Conservation (phyloP, 2,329 filamentous ascomycete species). For the Xylaria sp. region DNA sequence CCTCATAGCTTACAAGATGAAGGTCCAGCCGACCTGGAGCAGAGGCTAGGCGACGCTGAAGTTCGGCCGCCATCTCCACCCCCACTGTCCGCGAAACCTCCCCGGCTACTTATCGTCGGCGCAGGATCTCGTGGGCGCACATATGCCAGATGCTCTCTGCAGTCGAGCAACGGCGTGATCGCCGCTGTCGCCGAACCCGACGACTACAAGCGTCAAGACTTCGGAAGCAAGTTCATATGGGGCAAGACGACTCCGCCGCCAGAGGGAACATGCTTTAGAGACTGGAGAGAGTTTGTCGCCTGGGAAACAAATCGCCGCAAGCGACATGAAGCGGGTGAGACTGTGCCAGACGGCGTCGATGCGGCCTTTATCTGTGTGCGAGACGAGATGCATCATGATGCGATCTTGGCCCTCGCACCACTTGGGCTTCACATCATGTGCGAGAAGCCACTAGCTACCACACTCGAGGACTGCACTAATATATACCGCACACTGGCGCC, state of each 20-base stretch:
- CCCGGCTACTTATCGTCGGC: slow-evolving; percentile 81
- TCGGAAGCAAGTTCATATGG: slow-evolving; percentile 82
- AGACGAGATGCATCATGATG: slow-evolving; percentile 88
- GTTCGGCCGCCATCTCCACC: slow-evolving; percentile 55
- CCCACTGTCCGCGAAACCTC: slow-evolving; percentile 60
- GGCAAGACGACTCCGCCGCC: slow-evolving; percentile 59
- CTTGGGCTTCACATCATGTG: slow-evolving; percentile 86
- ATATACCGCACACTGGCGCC: slow-evolving; percentile 71
- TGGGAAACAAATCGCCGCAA: slow-evolving; percentile 75
- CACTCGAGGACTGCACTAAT: slow-evolving; percentile 78
- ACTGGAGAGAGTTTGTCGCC: slow-evolving; percentile 80
- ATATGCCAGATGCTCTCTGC: slow-evolving; percentile 76
- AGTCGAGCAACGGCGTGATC: slow-evolving; percentile 74
- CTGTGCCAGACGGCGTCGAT: slow-evolving; percentile 66
- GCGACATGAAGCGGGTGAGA: slow-evolving; percentile 60
- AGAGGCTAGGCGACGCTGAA: slow-evolving; percentile 39
- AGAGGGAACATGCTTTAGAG: slow-evolving; percentile 75
- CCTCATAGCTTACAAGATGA: slow-evolving; percentile 47
- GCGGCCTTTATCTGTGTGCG: slow-evolving; percentile 75
- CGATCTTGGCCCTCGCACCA: slow-evolving; percentile 77
- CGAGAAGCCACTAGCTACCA: slow-evolving; percentile 92
- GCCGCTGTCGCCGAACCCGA: slow-evolving; percentile 85
- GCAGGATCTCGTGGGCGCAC: slow-evolving; percentile 81
- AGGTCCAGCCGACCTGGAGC: slow-evolving; percentile 44
- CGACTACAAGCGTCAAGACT: slow-evolving; percentile 76